Conservation (phyloP, 78 protist species). For the Dictyostelium capitatum region DNA sequence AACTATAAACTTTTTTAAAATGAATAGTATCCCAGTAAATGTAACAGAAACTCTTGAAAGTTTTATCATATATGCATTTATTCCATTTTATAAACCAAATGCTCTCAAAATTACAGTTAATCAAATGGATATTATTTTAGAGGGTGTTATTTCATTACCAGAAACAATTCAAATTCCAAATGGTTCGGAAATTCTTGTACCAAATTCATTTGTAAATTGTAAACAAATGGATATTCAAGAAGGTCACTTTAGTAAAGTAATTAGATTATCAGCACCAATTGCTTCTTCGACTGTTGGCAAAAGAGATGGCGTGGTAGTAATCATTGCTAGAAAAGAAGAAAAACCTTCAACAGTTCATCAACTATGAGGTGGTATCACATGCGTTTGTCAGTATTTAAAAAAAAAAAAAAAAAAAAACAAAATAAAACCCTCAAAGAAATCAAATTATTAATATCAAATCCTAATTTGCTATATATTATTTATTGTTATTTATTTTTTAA, state of each 20-base stretch:
- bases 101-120: constrained; percentile 60
- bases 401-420: no score
- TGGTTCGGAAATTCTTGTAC: constrained; percentile 56
- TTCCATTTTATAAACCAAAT: constrained; percentile 74
- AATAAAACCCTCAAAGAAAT: no score
- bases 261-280: constrained; percentile 42
- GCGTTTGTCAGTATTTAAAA: no score
- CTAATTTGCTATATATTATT: no score
- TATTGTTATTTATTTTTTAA: no score
- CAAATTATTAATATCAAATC: no score
- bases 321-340: constrained; percentile 71
- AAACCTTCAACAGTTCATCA: constrained; percentile 60
- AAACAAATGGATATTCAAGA: constrained; percentile 64
- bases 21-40: constrained; percentile 61
- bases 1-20: not conserved
- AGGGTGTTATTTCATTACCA: constrained; percentile 63
- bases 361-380: no score
- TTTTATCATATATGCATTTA: constrained; percentile 67
- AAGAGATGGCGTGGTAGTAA: constrained; percentile 73
- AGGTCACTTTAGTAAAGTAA: constrained; percentile 60
- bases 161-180: constrained; percentile 69
- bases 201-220: constrained; percentile 6
- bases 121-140: constrained; percentile 76
- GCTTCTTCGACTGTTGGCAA: constrained; percentile 69
- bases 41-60: constrained; percentile 46